These are phyloP conservation scores for Glycine latifolia DNA, from an alignment of 306 rosid genomes.

Conservation along the genomic window DNA sequence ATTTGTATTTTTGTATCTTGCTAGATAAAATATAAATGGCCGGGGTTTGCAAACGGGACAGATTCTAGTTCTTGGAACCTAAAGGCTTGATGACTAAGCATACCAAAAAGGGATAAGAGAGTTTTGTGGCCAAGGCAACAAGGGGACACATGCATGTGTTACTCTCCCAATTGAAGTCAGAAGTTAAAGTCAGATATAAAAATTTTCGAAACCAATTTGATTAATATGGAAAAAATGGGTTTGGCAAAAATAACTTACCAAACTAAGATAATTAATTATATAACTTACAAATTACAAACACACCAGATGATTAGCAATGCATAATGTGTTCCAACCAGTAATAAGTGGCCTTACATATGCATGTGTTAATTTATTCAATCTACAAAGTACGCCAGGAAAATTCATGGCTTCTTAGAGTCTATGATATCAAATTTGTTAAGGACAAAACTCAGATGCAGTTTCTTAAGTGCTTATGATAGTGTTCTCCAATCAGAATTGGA, in stretches of 20 bases:
- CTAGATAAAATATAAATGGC: slow-evolving; percentile 30
- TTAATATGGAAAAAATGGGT: slow-evolving; percentile 6
- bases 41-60: not conserved
- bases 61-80: slow-evolving; percentile 18
- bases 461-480: not conserved
- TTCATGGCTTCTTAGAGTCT: not conserved
- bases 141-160: not conserved
- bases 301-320: slow-evolving; percentile 14
- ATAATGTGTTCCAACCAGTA: slow-evolving; percentile 40
- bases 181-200: not conserved
- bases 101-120: slow-evolving; percentile 19
- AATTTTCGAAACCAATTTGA: slow-evolving; percentile 7
- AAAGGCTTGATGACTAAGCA: not conserved
- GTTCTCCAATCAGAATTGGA: slow-evolving; percentile 1
- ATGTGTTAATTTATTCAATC: slow-evolving; percentile 47
- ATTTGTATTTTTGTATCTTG: not conserved
- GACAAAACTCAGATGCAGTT: not conserved
- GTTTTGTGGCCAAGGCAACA: not conserved
- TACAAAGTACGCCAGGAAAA: slow-evolving; percentile 3
- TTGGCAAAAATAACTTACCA: slow-evolving; percentile 20
- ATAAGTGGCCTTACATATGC: slow-evolving; percentile 30
- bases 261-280: slow-evolving; percentile 14
- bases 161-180: slow-evolving; percentile 7
- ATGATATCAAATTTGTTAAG: slow-evolving; percentile 11
- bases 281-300: slow-evolving; percentile 26